Conservation (phyloP, 306 rosid species). For the Glycine soja region DNA sequence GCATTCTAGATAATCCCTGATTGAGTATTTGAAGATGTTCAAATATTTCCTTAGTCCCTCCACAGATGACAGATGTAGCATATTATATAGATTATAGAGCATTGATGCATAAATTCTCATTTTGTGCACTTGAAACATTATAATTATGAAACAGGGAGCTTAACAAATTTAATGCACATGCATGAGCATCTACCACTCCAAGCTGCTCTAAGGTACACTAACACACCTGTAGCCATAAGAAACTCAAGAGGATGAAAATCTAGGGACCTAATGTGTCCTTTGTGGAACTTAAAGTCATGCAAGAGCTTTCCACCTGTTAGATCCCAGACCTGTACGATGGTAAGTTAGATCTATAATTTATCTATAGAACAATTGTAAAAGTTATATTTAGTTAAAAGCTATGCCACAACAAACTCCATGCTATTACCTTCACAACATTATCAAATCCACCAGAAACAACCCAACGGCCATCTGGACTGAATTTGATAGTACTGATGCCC, state of each 20-base stretch:
- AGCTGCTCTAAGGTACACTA: slow-evolving; percentile 28
- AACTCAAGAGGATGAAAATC: slow-evolving; percentile 97
- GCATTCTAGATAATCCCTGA: not conserved
- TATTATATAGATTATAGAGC: too few species aligned
- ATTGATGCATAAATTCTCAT: not conserved
- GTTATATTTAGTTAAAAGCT: slow-evolving; percentile 41
- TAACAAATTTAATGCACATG: slow-evolving; percentile 5
- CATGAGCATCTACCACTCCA: slow-evolving; percentile 8
- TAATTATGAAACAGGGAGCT: slow-evolving; percentile 26
- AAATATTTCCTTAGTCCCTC: not conserved
- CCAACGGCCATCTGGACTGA: slow-evolving; percentile 99
- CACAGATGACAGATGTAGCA: not conserved
- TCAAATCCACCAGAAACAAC: slow-evolving; percentile 99
- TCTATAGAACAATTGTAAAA: slow-evolving; percentile 19
- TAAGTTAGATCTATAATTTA: slow-evolving; percentile 37
- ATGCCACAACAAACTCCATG: slow-evolving; percentile 31
- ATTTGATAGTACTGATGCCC: slow-evolving; percentile 87
- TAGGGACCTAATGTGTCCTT: slow-evolving; percentile 84
- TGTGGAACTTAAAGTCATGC: slow-evolving; percentile 92
- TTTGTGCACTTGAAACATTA: slow-evolving; percentile 13
- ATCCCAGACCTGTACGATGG: slow-evolving; percentile 84
- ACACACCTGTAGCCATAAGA: slow-evolving; percentile 91
- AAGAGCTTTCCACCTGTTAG: slow-evolving; percentile 95
- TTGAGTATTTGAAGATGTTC: slow-evolving; percentile 5
- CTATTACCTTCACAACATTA: slow-evolving; percentile 83